These are phyloP conservation scores for Zymoseptoria ardabiliae DNA, from an alignment of 2,329 filamentous ascomycete genomes.

Conservation along the genomic window DNA sequence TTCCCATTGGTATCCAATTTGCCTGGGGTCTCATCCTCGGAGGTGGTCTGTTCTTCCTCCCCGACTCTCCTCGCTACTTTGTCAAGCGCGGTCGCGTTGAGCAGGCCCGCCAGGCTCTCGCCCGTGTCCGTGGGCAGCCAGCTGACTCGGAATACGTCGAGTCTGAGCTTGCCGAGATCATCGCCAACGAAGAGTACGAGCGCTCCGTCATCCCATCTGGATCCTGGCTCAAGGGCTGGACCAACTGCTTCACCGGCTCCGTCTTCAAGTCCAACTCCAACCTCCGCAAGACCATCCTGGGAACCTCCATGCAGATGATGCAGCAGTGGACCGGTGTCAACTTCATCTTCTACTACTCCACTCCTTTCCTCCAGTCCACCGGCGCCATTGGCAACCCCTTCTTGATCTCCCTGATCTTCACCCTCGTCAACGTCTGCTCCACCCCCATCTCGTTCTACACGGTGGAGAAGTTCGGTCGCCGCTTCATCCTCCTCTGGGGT, in stretches of 20 bases:
- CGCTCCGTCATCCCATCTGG: conserved; percentile 56
- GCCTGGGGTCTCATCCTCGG: conserved; percentile 71
- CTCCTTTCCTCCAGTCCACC: conserved; percentile 72
- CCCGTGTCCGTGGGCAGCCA: conserved; percentile 67
- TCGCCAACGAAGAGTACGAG: conserved; percentile 87
- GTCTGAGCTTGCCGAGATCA: conserved; percentile 73
- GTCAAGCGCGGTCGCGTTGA: conserved; percentile 70
- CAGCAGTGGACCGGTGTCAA: conserved; percentile 72
- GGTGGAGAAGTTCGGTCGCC: conserved; percentile 74
- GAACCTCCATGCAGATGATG: conserved; percentile 45
- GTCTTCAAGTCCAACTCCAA: conserved; percentile 45
- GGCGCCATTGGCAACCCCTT: conserved; percentile 72
- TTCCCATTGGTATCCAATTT: conserved; percentile 74
- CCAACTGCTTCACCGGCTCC: conserved; percentile 53
- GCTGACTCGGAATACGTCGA: conserved; percentile 66
- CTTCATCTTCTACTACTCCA: conserved; percentile 74
- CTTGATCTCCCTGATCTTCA: conserved; percentile 78
- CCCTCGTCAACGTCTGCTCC: conserved; percentile 77
- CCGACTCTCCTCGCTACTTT: conserved; percentile 79
- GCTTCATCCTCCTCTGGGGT: conserved; percentile 69
- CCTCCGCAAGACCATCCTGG: conserved; percentile 41
- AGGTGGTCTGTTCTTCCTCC: conserved; percentile 64
- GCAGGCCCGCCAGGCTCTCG: conserved; percentile 54
- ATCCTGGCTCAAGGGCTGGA: conserved; percentile 63
- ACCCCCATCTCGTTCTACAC: conserved; percentile 84